Base-by-base conservation (phyloP, 2,329 filamentous ascomycete genomes). In the Dothideomycetidae sp. region DNA sequence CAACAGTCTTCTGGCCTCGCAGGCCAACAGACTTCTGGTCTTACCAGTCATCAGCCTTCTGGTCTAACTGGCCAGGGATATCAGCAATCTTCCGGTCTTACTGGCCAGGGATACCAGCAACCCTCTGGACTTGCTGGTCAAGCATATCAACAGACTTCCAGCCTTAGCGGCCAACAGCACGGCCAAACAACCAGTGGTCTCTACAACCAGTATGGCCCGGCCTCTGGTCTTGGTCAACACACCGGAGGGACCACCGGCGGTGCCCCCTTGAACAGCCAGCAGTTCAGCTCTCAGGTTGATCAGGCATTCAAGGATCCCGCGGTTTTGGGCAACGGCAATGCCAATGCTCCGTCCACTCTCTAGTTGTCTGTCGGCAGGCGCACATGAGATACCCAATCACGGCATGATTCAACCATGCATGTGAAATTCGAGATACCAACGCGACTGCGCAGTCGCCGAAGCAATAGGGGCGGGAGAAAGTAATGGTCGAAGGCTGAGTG, bases 221-320 rank as follows among this genome's bases (percentile, higher is more conserved):
- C 21, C n/a, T 7, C 21, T 26, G 21, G 21, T 26, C 21, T 26
- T n/a, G 21, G 21, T 7, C 7, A n/a, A 7, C 21, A 26, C 7
- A 26, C 21, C 21, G 21, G 21, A 7, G 7, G n/a, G 7, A n/a
- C 21, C 7, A 26, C 21, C n/a, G 21, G 21, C n/a, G 21, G 21
- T 26, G 7, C 21, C 21, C n/a, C n/a, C n/a, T n/a, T n/a, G n/a
- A n/a, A n/a, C n/a, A 26, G 21, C 19, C 30, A 32, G 17, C 16
- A 15, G 10, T 33, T 38, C 29, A 30, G 36, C 29, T 32, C 30
- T 13, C 36, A 38, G 29, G 36, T 38, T 21, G 36, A 38, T 19
- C 17, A 38, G 28, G 36, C 36, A 16, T 38, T 38, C 30, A 33
- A 38, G 36, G 15, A 32, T 13, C 15, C 29, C 15, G 11, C 18